Conservation (phyloP, 2,329 filamentous ascomycete genomes). For the Arthroderma sp. region DNA sequence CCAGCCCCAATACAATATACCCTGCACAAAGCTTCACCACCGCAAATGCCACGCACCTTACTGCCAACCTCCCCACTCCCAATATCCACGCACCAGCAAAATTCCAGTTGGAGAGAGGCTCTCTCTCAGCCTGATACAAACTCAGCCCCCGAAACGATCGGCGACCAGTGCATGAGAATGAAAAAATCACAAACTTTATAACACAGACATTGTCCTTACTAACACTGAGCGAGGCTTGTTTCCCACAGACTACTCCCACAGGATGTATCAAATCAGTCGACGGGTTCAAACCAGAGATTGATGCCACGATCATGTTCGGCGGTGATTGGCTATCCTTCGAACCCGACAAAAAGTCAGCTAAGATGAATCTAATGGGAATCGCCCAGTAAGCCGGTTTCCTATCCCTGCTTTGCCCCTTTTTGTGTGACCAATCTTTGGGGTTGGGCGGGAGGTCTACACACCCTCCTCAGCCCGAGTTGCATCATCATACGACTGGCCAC, state of each 20-base stretch:
- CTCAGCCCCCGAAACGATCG: no score
- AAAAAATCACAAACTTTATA: no score
- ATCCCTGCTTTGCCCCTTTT: not conserved
- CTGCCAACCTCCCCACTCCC: no score
- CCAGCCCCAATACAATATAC: no score
- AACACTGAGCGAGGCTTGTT: not conserved
- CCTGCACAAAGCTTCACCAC: no score
- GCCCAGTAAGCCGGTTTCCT: not conserved
- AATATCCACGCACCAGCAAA: no score
- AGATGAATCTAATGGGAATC: slow-evolving; percentile 2
- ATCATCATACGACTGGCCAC: no score
- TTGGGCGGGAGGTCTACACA: not conserved
- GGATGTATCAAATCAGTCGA: slow-evolving; percentile 3
- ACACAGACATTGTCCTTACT: not conserved
- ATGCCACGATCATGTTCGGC: slow-evolving; percentile 2
- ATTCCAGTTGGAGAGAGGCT: no score
- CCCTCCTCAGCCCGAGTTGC: not conserved
- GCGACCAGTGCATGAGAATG: no score
- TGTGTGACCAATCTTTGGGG: not conserved
- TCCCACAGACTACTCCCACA: not conserved
- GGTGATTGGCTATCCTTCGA: slow-evolving; percentile 1
- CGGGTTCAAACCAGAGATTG: slow-evolving; percentile 3
- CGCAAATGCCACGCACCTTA: no score
- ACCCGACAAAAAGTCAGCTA: not conserved
- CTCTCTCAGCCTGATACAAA: no score